These are phyloP conservation scores for Rutstroemia sp. DNA, from an alignment of 2,329 filamentous ascomycete genomes.

Conservation along the genomic window DNA sequence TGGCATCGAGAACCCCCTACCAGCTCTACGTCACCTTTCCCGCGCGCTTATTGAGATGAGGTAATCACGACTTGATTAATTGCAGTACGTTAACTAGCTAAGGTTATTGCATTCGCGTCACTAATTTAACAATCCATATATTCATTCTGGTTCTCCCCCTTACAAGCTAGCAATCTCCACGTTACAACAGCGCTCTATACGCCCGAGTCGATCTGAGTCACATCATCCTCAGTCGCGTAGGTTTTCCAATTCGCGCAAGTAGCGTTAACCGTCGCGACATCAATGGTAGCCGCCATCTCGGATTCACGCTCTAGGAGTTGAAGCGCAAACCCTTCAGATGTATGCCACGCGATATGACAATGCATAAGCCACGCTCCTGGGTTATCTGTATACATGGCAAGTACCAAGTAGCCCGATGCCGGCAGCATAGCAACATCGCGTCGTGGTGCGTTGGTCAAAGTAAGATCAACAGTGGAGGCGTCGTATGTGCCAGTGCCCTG, in stretches of 20 bases:
- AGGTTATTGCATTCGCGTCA: no score
- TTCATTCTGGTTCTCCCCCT: no score
- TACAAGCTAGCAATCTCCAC: no score
- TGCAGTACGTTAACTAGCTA: no score
- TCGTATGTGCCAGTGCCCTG: conserved; percentile 36
- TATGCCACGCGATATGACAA: conserved; percentile 38
- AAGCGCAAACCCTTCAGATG: conserved; percentile 40
- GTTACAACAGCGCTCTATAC: background rate
- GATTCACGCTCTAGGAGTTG: conserved; percentile 36
- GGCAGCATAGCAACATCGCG: conserved; percentile 41
- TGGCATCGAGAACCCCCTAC: no score
- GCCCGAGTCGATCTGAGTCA: background rate
- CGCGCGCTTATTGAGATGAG: no score
- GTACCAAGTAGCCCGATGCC: conserved; percentile 15
- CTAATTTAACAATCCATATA: no score
- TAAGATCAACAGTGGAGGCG: conserved; percentile 20
- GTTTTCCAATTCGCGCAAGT: conserved; percentile 7
- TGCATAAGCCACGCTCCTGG: conserved; percentile 16
- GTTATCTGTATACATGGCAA: conserved; percentile 16
- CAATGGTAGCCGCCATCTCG: conserved; percentile 15
- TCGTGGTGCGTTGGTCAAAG: conserved; percentile 37
- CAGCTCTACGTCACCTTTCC: no score
- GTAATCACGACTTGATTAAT: no score
- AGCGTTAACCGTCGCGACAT: conserved; percentile 1
- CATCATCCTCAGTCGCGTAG: background rate